A percentile compares a stretch with the other conserved stretches of the same genome.
These are phyloP conservation scores for Canariomyces notabilis DNA, from an alignment of 2,329 filamentous ascomycete species.

Conservation along the genomic window DNA sequence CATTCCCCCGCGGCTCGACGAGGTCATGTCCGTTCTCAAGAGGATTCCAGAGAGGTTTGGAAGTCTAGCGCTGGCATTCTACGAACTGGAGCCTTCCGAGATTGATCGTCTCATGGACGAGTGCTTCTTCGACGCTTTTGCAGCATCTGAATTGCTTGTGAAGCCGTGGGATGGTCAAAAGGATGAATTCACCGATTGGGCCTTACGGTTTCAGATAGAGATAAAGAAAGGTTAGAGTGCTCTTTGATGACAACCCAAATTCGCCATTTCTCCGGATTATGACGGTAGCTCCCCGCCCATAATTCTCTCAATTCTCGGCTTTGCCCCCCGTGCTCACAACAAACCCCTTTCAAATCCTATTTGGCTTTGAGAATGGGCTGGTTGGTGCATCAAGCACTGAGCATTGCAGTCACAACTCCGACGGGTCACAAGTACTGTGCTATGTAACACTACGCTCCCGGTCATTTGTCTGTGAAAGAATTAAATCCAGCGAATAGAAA, in stretches of 20 bases:
- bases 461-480: too few species aligned
- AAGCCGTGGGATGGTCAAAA: slow-evolving; percentile 58
- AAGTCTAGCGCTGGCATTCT: slow-evolving; percentile 66
- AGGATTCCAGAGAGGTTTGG: slow-evolving; percentile 63
- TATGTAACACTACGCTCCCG: too few species aligned
- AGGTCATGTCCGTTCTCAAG: slow-evolving; percentile 51
- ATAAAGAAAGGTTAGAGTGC: slow-evolving; percentile 40
- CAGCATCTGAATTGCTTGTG: slow-evolving; percentile 50
- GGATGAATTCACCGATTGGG: slow-evolving; percentile 79
- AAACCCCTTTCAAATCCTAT: too few species aligned
- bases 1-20: slow-evolving; percentile 46
- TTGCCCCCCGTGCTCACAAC: too few species aligned
- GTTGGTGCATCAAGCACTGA: too few species aligned
- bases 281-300: too few species aligned
- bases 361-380: too few species aligned
- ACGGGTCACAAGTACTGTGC: too few species aligned
- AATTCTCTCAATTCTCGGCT: not conserved
- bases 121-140: slow-evolving; percentile 56
- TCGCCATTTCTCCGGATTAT: too few species aligned
- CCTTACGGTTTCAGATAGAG: slow-evolving; percentile 50
- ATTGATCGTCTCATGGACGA: slow-evolving; percentile 56
- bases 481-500: too few species aligned
- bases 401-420: too few species aligned
- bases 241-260: not conserved
- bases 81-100: slow-evolving; percentile 56